Evolutionary conservation across 148 eudicot species (phyloP), one percentile per base, ranked within the genome.

Genomic region (Silene latifolia): DNA sequence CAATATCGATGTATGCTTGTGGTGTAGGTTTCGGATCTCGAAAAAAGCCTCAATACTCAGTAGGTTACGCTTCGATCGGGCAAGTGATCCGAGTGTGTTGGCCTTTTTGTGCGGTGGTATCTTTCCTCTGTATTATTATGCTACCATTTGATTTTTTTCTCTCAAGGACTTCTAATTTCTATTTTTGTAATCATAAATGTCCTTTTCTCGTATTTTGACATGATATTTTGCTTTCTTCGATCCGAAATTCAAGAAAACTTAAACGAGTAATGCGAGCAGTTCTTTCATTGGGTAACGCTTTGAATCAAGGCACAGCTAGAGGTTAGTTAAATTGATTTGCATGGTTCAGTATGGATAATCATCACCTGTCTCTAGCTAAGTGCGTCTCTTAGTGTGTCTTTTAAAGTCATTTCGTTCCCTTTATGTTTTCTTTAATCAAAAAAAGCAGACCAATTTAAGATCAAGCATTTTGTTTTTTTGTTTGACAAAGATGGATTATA

Each of bases 271-370:
- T 93, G 95, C 97, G 89, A 80, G 90, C 97, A 80, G 82, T 93
- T 78, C 97, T 93, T 80, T 87, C 93, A 14, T 80, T 93, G 70
- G 98, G 98, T 60, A 93, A 93, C 86, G 98, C 97, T 71, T 67
- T 93, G 80, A 93, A 93, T 82, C 97, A 93, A 81, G 97, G 95
- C 72, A 93, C 98, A 67, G 95, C 98, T 61, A 87, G 98, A 83
- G 98, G 98, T 93, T 63, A 71, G 91, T 82, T 71, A 32, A 72
- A 46, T 47, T 75, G 18, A 13, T 39, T 78, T 39, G 14, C 19
- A 4, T 20, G 19, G 7, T 72, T 44, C 29, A 44, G 46, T 35
- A 12, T 15, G 35, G 63, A 19, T 29, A n/a, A 42, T 17, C 20
- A 5, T 13, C 21, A 61, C n/a, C 24, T 46, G 60, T 48, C 35